Base-by-base conservation (phyloP, 2,329 filamentous ascomycete genomes). In the Calonectria henricotiae region DNA sequence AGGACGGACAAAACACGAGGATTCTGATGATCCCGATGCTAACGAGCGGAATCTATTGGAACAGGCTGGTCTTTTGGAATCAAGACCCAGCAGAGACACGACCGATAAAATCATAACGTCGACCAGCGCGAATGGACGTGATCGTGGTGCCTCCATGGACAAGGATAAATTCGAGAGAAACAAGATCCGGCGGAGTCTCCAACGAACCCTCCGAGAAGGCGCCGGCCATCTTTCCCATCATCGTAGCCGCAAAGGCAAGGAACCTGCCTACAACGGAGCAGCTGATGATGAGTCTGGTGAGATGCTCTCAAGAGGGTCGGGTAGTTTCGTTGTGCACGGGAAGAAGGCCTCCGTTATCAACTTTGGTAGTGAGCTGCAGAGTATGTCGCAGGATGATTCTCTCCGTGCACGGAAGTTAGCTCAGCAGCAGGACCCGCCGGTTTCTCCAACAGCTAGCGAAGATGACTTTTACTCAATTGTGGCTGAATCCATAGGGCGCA, bases 331-430 rank as follows among this genome's bases (percentile, higher is more conserved):
- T 4, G 92, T 99, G 4, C 96, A 99, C 79, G 96, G 96, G 71
- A 99, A 98, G 85, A 98, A 99, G 82, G 96, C 96, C 3, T 98
- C 95, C 1, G 94, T 99, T 67, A 94, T 99, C 75, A 97, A 94
- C n/a, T 97, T 99, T 80, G 95, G 95, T 9, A 91, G 92, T n/a
- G 96, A 98, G 76, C 91, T 98, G 85, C 92, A 96, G 77, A 92
- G 89, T 69, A 90, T 95, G 82, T 88, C 92, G 0, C 88, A 90
- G 0, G 93, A 96, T 71, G 93, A 95, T 77, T 90, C 92, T 43
- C 83, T 94, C 47, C 89, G 91, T 68, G 85, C 91, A 60, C 88
- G 91, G 65, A 93, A 89, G 74, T 83, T 85, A 49, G 81, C 84
- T 5, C 83, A 85, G 55, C 83, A 82, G 54, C 81, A 83, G 51